Base-by-base conservation (phyloP, 2,329 filamentous ascomycete species). In the Sporothrix brasiliensis region DNA sequence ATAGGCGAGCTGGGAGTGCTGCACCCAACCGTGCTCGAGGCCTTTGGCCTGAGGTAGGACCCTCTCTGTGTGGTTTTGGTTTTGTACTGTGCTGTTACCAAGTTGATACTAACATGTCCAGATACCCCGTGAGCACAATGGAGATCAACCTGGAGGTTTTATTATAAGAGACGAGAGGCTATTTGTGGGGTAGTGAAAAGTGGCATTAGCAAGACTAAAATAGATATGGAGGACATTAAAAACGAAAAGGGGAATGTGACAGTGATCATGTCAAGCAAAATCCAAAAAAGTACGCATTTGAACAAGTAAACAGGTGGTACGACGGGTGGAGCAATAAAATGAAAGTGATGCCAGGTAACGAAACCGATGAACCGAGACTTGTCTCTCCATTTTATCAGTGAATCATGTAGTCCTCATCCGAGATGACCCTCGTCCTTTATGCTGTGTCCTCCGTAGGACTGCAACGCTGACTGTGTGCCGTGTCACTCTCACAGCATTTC, bases 121-220 rank as follows among this genome's bases (percentile, higher is more conserved):
- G 89, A 84, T 94, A 94, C 84, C 94, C 95, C 54, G 93, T 97
- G 76, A 97, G 93, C 82, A 93, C 92, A 56, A 82, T 99, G 75
- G 95, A 99, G 84, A 87, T 99, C 79, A 97, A 98, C 81, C 87
- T 98, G 44, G 94, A 98, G 82, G 88, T 92, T 75, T 96, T 99
- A 86, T 84, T 97, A 82, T 97, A 79, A 19, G 77, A 67, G 3
- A 16, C 21, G 52, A 24, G 11, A 14, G 27, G 52, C 2, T 13
- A 30, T 3, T 53, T 54, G 52, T 30, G 24, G 13, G 9, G 21
- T 24, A 6, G n/a, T 27, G 10, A 65, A 65, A 65, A 65, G 44
- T 19, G 61, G 30, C 30, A 34, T 49, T 34, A 65, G 30, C 21
- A 63, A 63, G 30, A 49, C 14, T n/a, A 44, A 63, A 47, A 47